phyloP scores from a whole-genome alignment of 805 yeast species.

The Yarrowia divulgata region DNA sequence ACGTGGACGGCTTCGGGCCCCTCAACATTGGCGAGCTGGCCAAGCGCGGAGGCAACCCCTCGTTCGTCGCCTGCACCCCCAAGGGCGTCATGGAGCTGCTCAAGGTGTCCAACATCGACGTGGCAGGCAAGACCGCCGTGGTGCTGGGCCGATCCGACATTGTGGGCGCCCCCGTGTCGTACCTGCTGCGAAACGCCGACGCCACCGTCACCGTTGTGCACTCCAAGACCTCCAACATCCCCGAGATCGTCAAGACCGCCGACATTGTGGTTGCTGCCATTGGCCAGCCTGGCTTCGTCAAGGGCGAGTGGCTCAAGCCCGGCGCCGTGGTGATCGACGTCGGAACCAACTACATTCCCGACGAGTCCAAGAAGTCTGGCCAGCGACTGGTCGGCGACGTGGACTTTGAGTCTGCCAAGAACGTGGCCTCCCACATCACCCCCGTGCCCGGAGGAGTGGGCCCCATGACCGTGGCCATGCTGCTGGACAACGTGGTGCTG shows the following conservation, averaged over 20 bases:
- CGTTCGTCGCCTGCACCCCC: constrained; percentile 94
- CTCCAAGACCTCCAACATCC: constrained; percentile 71
- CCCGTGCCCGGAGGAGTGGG: constrained; percentile 99
- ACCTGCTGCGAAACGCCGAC: constrained; percentile 77
- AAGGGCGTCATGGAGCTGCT: constrained; percentile 86
- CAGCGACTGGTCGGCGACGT: constrained; percentile 91
- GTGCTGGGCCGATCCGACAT: constrained; percentile 97
- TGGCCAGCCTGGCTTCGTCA: constrained; percentile 82
- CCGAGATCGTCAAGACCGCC: constrained; percentile 66
- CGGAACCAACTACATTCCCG: constrained; percentile 89
- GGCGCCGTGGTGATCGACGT: constrained; percentile 94
- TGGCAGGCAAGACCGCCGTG: constrained; percentile 82
- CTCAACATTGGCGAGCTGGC: constrained; percentile 89
- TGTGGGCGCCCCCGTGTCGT: constrained; percentile 93
- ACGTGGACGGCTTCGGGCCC: constrained; percentile 94
- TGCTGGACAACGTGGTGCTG: constrained; percentile 79
- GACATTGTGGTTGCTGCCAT: constrained; percentile 95
- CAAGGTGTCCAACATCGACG: constrained; percentile 66
- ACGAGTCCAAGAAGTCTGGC: constrained; percentile 76
- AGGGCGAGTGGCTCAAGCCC: constrained; percentile 85
- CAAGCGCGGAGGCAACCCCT: constrained; percentile 83
- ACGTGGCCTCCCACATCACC: constrained; percentile 73
- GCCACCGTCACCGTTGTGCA: constrained; percentile 89
- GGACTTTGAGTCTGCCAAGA: constrained; percentile 71
- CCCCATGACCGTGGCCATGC: constrained; percentile 99